Base-by-base conservation (phyloP, 129 eudicot species). In the Rutidosis leptorrhynchoides region DNA sequence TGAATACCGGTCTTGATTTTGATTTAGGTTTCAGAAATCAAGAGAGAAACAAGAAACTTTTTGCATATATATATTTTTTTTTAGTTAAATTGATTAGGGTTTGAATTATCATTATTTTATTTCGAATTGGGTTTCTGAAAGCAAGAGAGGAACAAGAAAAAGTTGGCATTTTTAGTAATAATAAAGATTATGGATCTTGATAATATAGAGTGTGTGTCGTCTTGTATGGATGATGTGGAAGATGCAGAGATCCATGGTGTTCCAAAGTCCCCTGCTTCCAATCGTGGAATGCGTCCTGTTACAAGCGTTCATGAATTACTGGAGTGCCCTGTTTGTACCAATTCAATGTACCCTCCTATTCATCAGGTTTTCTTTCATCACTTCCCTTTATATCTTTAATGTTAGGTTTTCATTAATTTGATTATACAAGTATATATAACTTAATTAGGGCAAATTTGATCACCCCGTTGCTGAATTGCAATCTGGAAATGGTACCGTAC, bases 281-380 rank as follows among this genome's bases (percentile, higher is more conserved):
- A 23, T 33, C 70, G 70, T 37, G 86, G 86, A 23, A 43, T 72
- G 75, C 70, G 73, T 15, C 94, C 94, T 6, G 78, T 78, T 3
- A 83, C 88, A 8, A 83, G 88, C 21, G 89, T 86, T 28, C 94
- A 86, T 80, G 93, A 85, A 52, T 80, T 85, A 72, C 73, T 85
- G 56, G 93, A 85, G 79, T 85, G 93, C 72, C 93, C 89, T 52
- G 94, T 86, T 83, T 86, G 94, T 67, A 86, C 94, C 66, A 83
- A 80, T 69, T 86, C 88, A 26, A 86, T 86, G 94, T 86, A 83
- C 74, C 94, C 94, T 17, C 94, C 94, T 22, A 86, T 86, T 29
- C 94, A 86, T 83, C 94, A 86, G 94, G 88, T 86, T 28, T 46
- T 8, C 7, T 28, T 54, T 8, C 9, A 32, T 40, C n/a, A 46